These are phyloP conservation scores for Amanita subjunquillea DNA, from an alignment of 768 basidiomycete genomes.

Conservation along the genomic window DNA sequence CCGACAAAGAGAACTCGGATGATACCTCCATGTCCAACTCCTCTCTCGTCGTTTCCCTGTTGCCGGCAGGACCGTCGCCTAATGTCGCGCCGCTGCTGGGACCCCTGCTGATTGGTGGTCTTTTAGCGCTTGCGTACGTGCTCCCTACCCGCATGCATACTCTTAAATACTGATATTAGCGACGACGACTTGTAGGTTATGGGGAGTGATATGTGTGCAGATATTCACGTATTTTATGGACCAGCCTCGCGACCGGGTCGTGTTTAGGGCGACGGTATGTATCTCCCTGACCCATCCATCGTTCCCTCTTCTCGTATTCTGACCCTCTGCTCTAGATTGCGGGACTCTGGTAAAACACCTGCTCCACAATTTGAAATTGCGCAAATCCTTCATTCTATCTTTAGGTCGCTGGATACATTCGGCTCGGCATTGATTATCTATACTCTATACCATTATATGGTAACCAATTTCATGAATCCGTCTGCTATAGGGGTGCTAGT, in stretches of 20 bases:
- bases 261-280: neutral
- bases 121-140: no score
- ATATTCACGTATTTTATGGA: slow-evolving; percentile 39
- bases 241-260: slow-evolving; percentile 20
- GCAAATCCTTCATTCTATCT: slow-evolving; percentile 7
- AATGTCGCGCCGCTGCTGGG: no score
- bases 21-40: no score
- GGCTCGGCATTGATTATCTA: slow-evolving; percentile 42
- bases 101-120: no score
- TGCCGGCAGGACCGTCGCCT: no score
- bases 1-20: no score
- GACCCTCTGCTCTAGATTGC: neutral
- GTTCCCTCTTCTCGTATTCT: neutral
- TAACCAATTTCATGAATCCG: slow-evolving; percentile 42
- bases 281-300: no score
- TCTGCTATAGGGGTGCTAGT: slow-evolving; percentile 30
- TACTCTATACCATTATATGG: slow-evolving; percentile 48
- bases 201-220: slow-evolving; percentile 47
- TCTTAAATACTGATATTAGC: no score
- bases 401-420: slow-evolving; percentile 45
- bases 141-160: no score
- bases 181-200: slow-evolving; percentile 26
- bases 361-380: neutral
- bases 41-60: no score
- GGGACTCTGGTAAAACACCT: neutral